Conservation (phyloP, 768 basidiomycete species). For the Boletus eberwhitei region DNA sequence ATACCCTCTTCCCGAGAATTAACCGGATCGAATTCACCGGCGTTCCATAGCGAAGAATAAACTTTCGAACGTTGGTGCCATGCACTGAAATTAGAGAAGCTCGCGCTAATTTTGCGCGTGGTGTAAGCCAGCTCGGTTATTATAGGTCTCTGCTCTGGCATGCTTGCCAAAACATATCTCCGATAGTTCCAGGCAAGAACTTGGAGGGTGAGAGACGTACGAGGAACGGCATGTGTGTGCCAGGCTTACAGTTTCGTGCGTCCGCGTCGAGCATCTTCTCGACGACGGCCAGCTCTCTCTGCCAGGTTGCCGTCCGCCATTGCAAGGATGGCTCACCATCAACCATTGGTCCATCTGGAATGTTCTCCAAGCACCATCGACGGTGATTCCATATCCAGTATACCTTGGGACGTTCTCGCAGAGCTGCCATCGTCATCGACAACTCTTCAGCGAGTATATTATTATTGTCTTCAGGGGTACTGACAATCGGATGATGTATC, state of each 20-base stretch:
- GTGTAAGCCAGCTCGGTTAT: constrained; percentile 82
- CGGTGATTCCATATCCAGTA: constrained; percentile 99
- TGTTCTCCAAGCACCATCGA: constrained; percentile 87
- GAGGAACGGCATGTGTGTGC: neutral
- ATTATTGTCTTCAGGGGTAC: constrained; percentile 60
- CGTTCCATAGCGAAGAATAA: constrained; percentile 61
- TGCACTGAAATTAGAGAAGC: constrained; percentile 97
- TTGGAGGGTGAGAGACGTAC: constrained; percentile 32
- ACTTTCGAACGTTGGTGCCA: constrained; percentile 97
- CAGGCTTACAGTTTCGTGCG: constrained; percentile 80
- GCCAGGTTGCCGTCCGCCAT: constrained; percentile 86
- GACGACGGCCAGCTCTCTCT: constrained; percentile 78
- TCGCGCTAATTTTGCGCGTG: constrained; percentile 83
- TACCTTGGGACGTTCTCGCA: constrained; percentile 88
- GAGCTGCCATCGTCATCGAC: constrained; percentile 71
- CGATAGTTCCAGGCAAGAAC: constrained; percentile 96
- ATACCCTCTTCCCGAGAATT: constrained; percentile 69
- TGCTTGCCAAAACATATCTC: constrained; percentile 73
- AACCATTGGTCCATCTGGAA: constrained; percentile 67
- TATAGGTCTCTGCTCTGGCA: constrained; percentile 56
- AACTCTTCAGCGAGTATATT: constrained; percentile 69
- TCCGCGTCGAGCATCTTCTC: constrained; percentile 93
- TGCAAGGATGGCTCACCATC: constrained; percentile 42
- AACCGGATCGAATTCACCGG: constrained; percentile 47
- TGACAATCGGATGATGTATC: constrained; percentile 31